Evolutionary conservation across 2,329 filamentous ascomycete genomes (phyloP), one percentile per base, ranked within the genome.

Genomic region (Phoma sp.): DNA sequence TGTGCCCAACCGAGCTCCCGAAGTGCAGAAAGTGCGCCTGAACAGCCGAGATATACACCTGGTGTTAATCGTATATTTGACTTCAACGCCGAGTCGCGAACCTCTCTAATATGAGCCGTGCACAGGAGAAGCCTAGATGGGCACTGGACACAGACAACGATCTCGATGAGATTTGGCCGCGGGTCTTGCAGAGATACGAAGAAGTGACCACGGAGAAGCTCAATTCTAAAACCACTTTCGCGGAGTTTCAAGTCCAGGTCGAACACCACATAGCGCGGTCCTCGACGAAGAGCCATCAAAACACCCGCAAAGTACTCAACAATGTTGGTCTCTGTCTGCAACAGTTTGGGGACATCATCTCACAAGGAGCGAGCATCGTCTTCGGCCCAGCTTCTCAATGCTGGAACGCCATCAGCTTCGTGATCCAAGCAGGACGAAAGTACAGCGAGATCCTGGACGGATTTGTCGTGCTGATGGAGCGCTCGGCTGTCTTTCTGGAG

Each of bases 391-490:
- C 41, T n/a, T 41, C 47, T 3, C 58, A 61, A 35, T 63, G 59
- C 18, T 63, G 58, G 57, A 63, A 60, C 25, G 60, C 59, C 0
- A 58, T 63, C 13, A 63, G 50, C 14, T 55, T 63, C 32, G 48
- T 63, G 7, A 37, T 60, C 7, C 38, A 47, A 35, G 53, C 52
- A 4, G 54, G 38, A 8, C 46, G 47, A 25, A 23, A 33, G 13
- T 52, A 52, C 7, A 37, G 13, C 4, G 49, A 51, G 1, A 38
- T 61, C 11, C 42, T 63, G 3, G 59, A 60, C 4, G 59, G 55
- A 7, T 61, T 61, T n/a, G 37, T 60, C 7, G 53, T n/a, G 23
- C 11, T 63, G 3, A 63, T 63, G 61, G 61, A 61, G 25, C 57
- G 59, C 18, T 58, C 49, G 7, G 40, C 52, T 7, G 59, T 48